These are phyloP conservation scores for Candida tunisiensis DNA, from an alignment of 1,139 yeast genomes.

Conservation along the genomic window DNA sequence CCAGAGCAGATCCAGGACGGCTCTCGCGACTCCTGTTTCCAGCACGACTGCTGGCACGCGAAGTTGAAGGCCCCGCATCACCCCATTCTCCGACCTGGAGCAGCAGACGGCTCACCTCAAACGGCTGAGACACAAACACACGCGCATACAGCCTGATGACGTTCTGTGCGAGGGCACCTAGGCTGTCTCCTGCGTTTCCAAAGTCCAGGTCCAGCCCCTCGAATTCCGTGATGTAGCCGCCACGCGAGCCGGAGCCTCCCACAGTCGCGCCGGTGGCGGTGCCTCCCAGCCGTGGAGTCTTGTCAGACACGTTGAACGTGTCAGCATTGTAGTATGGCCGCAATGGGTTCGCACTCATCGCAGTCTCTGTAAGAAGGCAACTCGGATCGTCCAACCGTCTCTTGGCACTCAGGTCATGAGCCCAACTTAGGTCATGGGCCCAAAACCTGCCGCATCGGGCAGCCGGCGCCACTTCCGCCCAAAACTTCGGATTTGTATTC, in stretches of 20 bases:
- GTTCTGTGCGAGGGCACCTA: slow-evolving; percentile 34
- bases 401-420: too few species aligned
- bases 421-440: too few species aligned
- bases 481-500: too few species aligned
- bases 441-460: too few species aligned
- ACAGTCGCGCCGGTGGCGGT: slow-evolving; percentile 1
- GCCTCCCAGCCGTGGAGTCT: slow-evolving; percentile 3
- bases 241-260: slow-evolving; percentile 3
- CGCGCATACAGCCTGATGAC: slow-evolving; percentile 53
- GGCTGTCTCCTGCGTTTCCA: slow-evolving; percentile 27
- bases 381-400: too few species aligned
- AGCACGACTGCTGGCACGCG: background rate
- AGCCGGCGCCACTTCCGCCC: too few species aligned
- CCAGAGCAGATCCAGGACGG: slow-evolving; percentile 2
- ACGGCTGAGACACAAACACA: slow-evolving; percentile 66
- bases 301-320: slow-evolving; percentile 32
- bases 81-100: slow-evolving; percentile 60
- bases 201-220: slow-evolving; percentile 50
- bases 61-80: too few species aligned
- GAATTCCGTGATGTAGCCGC: slow-evolving; percentile 13
- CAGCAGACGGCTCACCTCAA: slow-evolving; percentile 65
- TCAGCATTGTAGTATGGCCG: slow-evolving; percentile 67
- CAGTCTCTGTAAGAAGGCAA: too few species aligned
- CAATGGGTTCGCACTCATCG: slow-evolving; percentile 14
- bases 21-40: background rate